These are phyloP conservation scores for Pythium aphanidermatum DNA, from an alignment of 352 stramenopile genomes.

Conservation along the genomic window DNA sequence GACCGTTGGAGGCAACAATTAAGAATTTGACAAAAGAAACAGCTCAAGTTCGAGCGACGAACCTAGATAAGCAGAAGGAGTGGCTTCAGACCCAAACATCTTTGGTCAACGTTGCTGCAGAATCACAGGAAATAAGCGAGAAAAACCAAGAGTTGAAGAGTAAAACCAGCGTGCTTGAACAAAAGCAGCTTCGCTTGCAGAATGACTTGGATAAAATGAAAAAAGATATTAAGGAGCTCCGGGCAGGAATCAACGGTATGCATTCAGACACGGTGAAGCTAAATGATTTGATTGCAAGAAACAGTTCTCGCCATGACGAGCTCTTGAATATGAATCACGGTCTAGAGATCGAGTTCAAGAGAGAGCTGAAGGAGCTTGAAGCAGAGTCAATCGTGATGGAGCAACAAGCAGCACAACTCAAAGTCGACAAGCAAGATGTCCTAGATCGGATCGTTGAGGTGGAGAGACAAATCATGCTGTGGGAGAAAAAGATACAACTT, in stretches of 20 bases:
- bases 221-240: conserved; percentile 81
- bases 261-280: conserved; percentile 90
- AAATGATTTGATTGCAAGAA: conserved; percentile 91
- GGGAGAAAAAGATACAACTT: conserved; percentile 96
- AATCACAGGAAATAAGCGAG: conserved; percentile 86
- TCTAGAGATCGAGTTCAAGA: conserved; percentile 88
- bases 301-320: conserved; percentile 68
- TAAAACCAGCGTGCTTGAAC: conserved; percentile 84
- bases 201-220: conserved; percentile 75
- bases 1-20: conserved; percentile 91
- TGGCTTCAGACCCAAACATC: conserved; percentile 90
- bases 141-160: conserved; percentile 88
- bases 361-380: conserved; percentile 90
- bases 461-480: conserved; percentile 92
- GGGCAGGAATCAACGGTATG: conserved; percentile 61
- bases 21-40: conserved; percentile 91
- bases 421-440: conserved; percentile 82
- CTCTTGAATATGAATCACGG: conserved; percentile 86
- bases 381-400: conserved; percentile 67
- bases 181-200: conserved; percentile 87
- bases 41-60: conserved; percentile 50
- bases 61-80: conserved; percentile 79
- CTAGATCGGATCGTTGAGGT: conserved; percentile 88
- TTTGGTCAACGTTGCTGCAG: conserved; percentile 81
- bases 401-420: conserved; percentile 58